Evolutionary conservation across 2,329 filamentous ascomycete genomes (phyloP).

Genomic region (Trichoderma cornu-damae): DNA sequence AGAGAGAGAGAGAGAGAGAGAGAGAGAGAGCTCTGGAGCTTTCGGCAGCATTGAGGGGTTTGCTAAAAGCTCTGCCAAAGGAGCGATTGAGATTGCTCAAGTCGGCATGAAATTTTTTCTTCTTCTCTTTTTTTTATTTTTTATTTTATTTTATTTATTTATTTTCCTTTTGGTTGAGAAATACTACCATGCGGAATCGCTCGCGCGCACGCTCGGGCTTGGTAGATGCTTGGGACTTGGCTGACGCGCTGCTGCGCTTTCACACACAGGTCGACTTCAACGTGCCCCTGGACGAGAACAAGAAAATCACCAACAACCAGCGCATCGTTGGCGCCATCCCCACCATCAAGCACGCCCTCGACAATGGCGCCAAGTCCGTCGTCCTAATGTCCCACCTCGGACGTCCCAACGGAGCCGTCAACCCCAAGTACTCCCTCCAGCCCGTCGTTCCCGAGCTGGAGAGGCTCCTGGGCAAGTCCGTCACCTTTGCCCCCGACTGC

Average conservation of each 20-base stretch:
- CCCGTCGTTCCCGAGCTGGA: slow-evolving; percentile 87
- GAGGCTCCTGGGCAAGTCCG: slow-evolving; percentile 78
- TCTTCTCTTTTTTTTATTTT: too few species aligned
- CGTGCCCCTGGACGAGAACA: slow-evolving; percentile 87
- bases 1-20: neutral
- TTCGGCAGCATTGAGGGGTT: neutral
- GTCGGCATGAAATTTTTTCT: too few species aligned
- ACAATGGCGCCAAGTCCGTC: slow-evolving; percentile 85
- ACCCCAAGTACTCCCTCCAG: slow-evolving; percentile 91
- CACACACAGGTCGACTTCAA: slow-evolving; percentile 92
- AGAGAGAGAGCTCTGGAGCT: neutral
- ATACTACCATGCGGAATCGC: too few species aligned
- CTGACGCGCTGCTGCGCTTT: neutral
- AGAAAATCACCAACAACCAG: slow-evolving; percentile 96
- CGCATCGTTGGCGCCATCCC: slow-evolving; percentile 93
- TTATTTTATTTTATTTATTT: too few species aligned
- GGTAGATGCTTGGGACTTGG: neutral
- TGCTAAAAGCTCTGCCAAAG: neutral
- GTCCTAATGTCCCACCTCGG: slow-evolving; percentile 98
- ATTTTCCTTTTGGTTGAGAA: too few species aligned
- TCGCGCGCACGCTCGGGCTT: too few species aligned
- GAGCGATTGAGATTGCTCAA: too few species aligned
- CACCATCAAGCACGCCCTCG: slow-evolving; percentile 90
- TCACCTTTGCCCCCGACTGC: slow-evolving; percentile 84
- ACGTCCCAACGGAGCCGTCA: slow-evolving; percentile 83